These are phyloP conservation scores for Leccinum disarticulatum DNA, from an alignment of 768 basidiomycete genomes.

Conservation along the genomic window DNA sequence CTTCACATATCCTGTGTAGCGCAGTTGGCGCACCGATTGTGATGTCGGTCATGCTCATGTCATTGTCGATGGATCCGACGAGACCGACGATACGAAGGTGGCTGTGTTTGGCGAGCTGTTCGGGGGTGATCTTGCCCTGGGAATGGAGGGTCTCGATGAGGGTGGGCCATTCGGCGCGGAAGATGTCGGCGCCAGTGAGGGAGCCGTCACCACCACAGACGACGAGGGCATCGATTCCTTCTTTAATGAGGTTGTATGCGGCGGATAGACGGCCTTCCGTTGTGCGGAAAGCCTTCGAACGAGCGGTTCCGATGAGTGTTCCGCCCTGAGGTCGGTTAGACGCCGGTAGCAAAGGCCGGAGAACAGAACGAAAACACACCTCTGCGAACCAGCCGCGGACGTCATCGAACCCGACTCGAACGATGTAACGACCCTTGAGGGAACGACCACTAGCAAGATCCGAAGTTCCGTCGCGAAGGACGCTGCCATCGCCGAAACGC, in stretches of 20 bases:
- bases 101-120: slow-evolving; percentile 66
- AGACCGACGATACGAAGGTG: slow-evolving; percentile 97
- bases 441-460: slow-evolving; percentile 66
- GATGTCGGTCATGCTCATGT: slow-evolving; percentile 96
- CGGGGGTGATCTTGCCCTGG: slow-evolving; percentile 74
- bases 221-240: slow-evolving; percentile 95
- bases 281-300: slow-evolving; percentile 81
- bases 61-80: slow-evolving; percentile 98
- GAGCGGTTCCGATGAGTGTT: slow-evolving; percentile 94
- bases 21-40: slow-evolving; percentile 98
- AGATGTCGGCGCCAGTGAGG: slow-evolving; percentile 92
- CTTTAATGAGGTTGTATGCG: slow-evolving; percentile 88
- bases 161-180: slow-evolving; percentile 92
- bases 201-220: slow-evolving; percentile 98
- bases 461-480: slow-evolving; percentile 79
- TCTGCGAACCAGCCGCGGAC: slow-evolving; percentile 93
- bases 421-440: slow-evolving; percentile 89
- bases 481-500: slow-evolving; percentile 77
- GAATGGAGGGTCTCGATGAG: slow-evolving; percentile 68
- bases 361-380: slow-evolving; percentile 42
- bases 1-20: slow-evolving; percentile 94
- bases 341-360: background rate
- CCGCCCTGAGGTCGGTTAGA: slow-evolving; percentile 59
- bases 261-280: slow-evolving; percentile 85
- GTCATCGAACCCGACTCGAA: slow-evolving; percentile 97